Conservation (phyloP, 2,329 filamentous ascomycete species). For the Neopestalotiopsis clavispora region DNA sequence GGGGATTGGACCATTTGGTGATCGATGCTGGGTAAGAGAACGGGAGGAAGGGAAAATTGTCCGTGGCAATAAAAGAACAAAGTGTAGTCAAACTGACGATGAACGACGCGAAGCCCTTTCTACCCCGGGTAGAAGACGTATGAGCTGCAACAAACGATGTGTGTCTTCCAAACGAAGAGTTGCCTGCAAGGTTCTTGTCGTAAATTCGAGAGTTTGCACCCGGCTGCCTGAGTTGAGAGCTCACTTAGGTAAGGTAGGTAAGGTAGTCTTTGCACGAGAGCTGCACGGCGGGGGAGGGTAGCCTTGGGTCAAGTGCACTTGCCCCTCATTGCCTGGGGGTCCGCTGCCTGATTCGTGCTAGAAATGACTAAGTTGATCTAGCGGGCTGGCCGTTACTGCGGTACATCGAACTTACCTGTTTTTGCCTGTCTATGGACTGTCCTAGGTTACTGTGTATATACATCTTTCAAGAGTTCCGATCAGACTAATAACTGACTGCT, state of each 20-base stretch:
- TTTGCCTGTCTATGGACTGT: no score
- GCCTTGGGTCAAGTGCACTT: not conserved
- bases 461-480: no score
- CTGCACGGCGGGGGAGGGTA: not conserved
- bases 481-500: no score
- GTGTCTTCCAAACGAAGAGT: not conserved
- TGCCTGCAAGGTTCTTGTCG: constrained; percentile 9
- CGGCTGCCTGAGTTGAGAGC: not conserved
- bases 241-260: no score
- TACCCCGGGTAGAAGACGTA: no score
- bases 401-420: no score
- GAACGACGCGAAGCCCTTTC: no score
- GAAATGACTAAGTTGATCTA: not conserved
- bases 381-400: not conserved
- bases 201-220: not conserved
- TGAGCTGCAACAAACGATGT: not conserved
- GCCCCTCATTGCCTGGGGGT: constrained; percentile 2
- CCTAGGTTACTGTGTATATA: no score
- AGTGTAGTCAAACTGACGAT: no score
- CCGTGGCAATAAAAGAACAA: no score
- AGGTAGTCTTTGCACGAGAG: not conserved
- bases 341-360: constrained; percentile 1
- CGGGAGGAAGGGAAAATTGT: no score
- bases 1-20: constrained; percentile 1
- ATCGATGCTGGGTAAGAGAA: not conserved